phyloP scores from a whole-genome alignment of 495 filamentous ascomycete genomes.

The Oleoguttula mirabilis region DNA sequence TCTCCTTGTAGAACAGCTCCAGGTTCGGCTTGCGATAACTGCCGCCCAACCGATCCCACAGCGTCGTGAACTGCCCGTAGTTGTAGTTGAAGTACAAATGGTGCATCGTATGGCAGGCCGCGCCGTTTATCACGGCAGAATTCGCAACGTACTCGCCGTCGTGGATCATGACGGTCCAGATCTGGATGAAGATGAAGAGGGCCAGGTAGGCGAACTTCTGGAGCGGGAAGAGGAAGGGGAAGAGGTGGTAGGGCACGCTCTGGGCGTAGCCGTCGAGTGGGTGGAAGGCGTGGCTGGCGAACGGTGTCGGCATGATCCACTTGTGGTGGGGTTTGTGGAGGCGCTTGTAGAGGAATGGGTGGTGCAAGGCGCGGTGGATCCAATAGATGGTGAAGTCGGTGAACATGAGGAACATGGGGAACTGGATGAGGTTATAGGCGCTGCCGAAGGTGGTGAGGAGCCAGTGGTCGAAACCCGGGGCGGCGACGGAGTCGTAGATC shows the following conservation, averaged over 20 bases:
- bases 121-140: constrained; percentile 80
- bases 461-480: constrained; percentile 11
- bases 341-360: constrained; percentile 68
- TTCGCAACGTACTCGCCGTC: constrained; percentile 93
- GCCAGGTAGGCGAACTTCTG: constrained; percentile 81
- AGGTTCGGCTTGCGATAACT: constrained; percentile 82
- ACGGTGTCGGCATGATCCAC: constrained; percentile 98
- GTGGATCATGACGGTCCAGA: constrained; percentile 97
- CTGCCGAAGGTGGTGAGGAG: constrained; percentile 50
- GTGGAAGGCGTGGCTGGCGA: constrained; percentile 87
- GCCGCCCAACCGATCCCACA: constrained; percentile 85
- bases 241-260: constrained; percentile 84
- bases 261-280: constrained; percentile 90
- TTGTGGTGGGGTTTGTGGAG: constrained; percentile 98
- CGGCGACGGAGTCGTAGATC: constrained; percentile 55
- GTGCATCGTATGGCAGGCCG: constrained; percentile 93
- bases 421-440: constrained; percentile 62
- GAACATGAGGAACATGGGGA: constrained; percentile 83
- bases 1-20: constrained; percentile 75
- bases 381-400: constrained; percentile 92
- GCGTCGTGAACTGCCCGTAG: constrained; percentile 91
- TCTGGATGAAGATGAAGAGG: constrained; percentile 85
- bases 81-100: constrained; percentile 99
- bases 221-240: constrained; percentile 85
- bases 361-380: constrained; percentile 85